Percentiles rank a stretch among this genome's conserved stretches.
These are phyloP conservation scores for Penicillium crystallinum DNA, from an alignment of 495 filamentous ascomycete genomes.

Conservation along the genomic window DNA sequence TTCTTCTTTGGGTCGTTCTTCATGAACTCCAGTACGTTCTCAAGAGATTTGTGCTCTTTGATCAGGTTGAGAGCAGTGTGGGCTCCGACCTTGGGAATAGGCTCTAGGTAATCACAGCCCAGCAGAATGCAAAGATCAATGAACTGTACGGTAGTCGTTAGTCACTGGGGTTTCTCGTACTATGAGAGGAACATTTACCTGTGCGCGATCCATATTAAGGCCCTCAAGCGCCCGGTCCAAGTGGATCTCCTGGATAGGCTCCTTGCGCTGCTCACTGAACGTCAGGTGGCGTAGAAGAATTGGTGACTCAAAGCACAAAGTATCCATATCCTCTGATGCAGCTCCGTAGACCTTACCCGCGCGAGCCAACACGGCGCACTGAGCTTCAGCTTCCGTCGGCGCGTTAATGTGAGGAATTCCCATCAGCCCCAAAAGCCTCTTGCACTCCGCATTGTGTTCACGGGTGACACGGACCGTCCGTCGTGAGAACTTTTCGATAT, in stretches of 20 bases:
- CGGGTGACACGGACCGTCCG: constrained; percentile 90
- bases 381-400: constrained; percentile 94
- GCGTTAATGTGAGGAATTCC: constrained; percentile 93
- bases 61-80: constrained; percentile 89
- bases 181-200: constrained; percentile 45
- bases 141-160: constrained; percentile 52
- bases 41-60: constrained; percentile 78
- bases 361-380: constrained; percentile 85
- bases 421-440: constrained; percentile 85
- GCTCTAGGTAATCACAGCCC: constrained; percentile 96
- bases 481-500: constrained; percentile 96
- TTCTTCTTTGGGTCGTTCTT: constrained; percentile 70
- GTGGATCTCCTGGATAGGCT: constrained; percentile 94
- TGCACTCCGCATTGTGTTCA: constrained; percentile 94
- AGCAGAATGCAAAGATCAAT: constrained; percentile 97
- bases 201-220: constrained; percentile 76
- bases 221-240: constrained; percentile 78
- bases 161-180: not conserved
- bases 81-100: constrained; percentile 89
- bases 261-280: constrained; percentile 93
- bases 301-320: constrained; percentile 87
- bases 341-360: constrained; percentile 96
- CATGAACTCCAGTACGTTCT: constrained; percentile 77
- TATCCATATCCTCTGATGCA: constrained; percentile 98
- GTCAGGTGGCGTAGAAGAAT: constrained; percentile 91